Conservation (phyloP, 2,329 filamentous ascomycete species). For the Colletotrichum endophyticum region DNA sequence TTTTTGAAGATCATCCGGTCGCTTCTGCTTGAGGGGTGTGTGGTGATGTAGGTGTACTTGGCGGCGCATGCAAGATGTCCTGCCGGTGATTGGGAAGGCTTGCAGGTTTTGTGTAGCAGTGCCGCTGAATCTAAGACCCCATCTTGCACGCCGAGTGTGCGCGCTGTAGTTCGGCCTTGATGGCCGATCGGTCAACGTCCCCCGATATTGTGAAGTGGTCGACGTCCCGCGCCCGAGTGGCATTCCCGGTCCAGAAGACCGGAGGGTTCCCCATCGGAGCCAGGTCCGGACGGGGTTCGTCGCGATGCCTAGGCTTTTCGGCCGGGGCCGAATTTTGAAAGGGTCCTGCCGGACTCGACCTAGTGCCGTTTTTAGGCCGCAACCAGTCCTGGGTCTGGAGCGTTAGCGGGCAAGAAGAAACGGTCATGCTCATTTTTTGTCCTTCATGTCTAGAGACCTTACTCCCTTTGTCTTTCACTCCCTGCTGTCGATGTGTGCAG, state of each 20-base stretch:
- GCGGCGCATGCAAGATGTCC: not conserved
- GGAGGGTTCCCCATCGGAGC: not conserved
- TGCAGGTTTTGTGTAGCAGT: not conserved
- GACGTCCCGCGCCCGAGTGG: not conserved
- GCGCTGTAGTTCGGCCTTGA: not conserved
- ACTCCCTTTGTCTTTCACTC: not conserved
- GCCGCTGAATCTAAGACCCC: not conserved
- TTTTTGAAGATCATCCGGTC: not conserved
- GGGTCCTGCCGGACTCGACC: not conserved
- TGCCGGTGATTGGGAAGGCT: not conserved
- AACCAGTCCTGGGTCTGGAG: not conserved
- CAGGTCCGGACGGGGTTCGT: not conserved
- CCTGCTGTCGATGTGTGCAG: not conserved
- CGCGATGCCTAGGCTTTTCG: not conserved
- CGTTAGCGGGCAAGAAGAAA: not conserved
- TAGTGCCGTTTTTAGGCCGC: not conserved
- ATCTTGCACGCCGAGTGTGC: not conserved
- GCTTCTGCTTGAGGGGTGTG: not conserved
- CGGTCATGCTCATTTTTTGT: not conserved
- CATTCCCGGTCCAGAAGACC: not conserved
- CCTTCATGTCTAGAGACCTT: not conserved
- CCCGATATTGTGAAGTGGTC: not conserved
- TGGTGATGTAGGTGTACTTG: not conserved
- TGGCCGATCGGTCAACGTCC: not conserved
- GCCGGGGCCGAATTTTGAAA: not conserved